phyloP scores from a whole-genome alignment of 306 rosid species.

The Quillaja saponaria region DNA sequence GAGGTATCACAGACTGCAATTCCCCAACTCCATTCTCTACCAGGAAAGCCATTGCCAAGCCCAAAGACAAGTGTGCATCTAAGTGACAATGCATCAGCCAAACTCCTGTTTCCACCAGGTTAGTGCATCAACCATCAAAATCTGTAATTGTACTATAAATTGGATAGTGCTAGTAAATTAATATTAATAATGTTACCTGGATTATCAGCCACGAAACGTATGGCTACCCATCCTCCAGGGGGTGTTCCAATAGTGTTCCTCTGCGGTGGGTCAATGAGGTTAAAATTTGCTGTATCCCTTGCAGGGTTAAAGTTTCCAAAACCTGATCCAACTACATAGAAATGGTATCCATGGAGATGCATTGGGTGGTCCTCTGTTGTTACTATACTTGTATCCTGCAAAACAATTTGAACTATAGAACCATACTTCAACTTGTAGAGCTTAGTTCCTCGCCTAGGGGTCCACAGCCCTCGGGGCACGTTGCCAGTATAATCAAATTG shows the following conservation, averaged over 20 bases:
- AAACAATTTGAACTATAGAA: conserved; percentile 62
- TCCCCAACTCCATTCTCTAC: conserved; percentile 86
- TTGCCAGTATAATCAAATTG: conserved; percentile 82
- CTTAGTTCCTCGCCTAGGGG: conserved; percentile 66
- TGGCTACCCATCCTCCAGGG: conserved; percentile 99
- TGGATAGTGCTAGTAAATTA: conserved; percentile 1
- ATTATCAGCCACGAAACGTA: conserved; percentile 85
- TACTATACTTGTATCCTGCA: conserved; percentile 87
- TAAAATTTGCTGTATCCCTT: conserved; percentile 67
- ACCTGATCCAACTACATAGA: conserved; percentile 86
- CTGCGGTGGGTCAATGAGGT: conserved; percentile 76
- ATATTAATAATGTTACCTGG: conserved; percentile 53
- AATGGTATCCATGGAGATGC: conserved; percentile 91
- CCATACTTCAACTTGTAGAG: conserved; percentile 68
- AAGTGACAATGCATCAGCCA: conserved; percentile 96
- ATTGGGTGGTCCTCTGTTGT: conserved; percentile 87
- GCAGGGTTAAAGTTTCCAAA: conserved; percentile 85
- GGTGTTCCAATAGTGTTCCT: conserved; percentile 84
- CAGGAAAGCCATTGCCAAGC: conserved; percentile 71
- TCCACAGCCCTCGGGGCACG: conserved; percentile 79
- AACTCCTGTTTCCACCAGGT: conserved; percentile 50
- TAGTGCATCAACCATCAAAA: neutral
- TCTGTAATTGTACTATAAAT: neutral
- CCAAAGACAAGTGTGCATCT: conserved; percentile 74
- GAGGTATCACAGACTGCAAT: conserved; percentile 77